phyloP scores from a whole-genome alignment of 257 asterid genomes.

The Solanum rostratum region DNA sequence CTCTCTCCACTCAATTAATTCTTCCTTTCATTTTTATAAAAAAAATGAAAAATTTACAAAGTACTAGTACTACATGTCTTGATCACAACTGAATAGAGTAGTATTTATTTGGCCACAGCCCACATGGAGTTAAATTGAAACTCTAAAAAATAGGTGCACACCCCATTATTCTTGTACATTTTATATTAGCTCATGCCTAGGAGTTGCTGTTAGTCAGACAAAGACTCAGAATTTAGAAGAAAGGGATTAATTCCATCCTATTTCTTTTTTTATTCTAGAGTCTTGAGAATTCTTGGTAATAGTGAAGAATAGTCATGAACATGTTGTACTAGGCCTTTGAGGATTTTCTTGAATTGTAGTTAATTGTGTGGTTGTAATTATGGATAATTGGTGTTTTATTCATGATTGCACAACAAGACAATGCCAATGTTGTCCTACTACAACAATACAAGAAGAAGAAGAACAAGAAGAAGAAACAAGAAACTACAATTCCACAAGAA shows the following conservation, averaged over 20 bases:
- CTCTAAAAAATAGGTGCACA: constrained; percentile 1
- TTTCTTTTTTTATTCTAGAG: not conserved
- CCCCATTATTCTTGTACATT: constrained; percentile 7
- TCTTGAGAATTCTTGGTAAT: constrained; percentile 3
- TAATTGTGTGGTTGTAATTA: constrained; percentile 6
- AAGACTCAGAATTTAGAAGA: constrained; percentile 26
- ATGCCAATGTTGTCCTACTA: constrained; percentile 9
- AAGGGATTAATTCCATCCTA: not conserved
- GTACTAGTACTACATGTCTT: constrained; percentile 27
- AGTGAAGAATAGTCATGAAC: constrained; percentile 18
- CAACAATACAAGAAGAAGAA: constrained; percentile 1
- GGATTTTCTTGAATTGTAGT: constrained; percentile 4
- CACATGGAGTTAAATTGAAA: constrained; percentile 50
- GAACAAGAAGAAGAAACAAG: constrained; percentile 12
- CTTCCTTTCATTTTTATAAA: not conserved
- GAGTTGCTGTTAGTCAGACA: constrained; percentile 44
- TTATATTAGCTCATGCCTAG: constrained; percentile 32
- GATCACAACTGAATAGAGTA: constrained; percentile 34
- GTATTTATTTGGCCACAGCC: constrained; percentile 49
- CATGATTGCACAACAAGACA: constrained; percentile 36
- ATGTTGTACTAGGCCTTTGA: constrained; percentile 31
- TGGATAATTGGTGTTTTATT: constrained; percentile 19
- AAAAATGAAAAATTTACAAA: not conserved
- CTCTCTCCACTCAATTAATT: constrained; percentile 18
- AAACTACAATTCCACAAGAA: constrained; percentile 13